A percentile compares a stretch with the other conserved stretches of the same genome.
Evolutionary conservation across 768 basidiomycete species (phyloP).

Genomic region (Mycena galopus): DNA sequence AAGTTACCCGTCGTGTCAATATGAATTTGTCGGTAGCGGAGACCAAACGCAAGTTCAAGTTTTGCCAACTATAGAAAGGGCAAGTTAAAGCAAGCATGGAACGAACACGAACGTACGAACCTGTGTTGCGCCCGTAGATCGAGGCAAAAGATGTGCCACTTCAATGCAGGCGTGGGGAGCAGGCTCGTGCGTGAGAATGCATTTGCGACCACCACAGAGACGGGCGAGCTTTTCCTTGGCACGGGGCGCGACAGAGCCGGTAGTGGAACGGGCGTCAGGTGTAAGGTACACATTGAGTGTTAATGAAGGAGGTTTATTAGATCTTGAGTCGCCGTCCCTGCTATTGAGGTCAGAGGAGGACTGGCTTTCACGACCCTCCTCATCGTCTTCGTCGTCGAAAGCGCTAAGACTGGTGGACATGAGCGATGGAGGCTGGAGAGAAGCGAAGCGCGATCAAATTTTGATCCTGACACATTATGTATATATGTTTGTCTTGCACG

Average conservation of each 20-base stretch:
- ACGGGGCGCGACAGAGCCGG: conserved; percentile 15
- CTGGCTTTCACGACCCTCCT: conserved; percentile 9
- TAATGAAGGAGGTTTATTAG: background rate
- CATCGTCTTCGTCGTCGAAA: conserved; percentile 11
- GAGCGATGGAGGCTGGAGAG: conserved; percentile 4
- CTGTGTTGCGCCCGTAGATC: conserved; percentile 4
- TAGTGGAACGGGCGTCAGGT: conserved; percentile 11
- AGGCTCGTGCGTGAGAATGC: conserved; percentile 7
- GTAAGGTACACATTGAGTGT: conserved; percentile 3
- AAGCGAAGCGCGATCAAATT: conserved; percentile 13
- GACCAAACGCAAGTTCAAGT: conserved; percentile 15
- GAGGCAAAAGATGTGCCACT: conserved; percentile 18
- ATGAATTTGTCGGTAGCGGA: conserved; percentile 17
- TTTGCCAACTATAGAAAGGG: conserved; percentile 15
- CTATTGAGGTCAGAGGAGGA: conserved; percentile 14
- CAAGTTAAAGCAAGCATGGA: conserved; percentile 7
- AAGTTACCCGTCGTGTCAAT: conserved; percentile 15
- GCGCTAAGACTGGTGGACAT: conserved; percentile 14
- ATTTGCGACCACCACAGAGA: conserved; percentile 21
- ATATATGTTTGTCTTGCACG: background rate
- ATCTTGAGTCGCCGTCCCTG: conserved; percentile 2
- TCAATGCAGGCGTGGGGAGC: conserved; percentile 14
- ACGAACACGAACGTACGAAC: conserved; percentile 6
- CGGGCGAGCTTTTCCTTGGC: conserved; percentile 15
- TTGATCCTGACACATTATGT: conserved; percentile 10